Percentiles rank a stretch among this genome's conserved stretches.
Conservation (phyloP, 306 rosid species). For the Castanea crenata region DNA sequence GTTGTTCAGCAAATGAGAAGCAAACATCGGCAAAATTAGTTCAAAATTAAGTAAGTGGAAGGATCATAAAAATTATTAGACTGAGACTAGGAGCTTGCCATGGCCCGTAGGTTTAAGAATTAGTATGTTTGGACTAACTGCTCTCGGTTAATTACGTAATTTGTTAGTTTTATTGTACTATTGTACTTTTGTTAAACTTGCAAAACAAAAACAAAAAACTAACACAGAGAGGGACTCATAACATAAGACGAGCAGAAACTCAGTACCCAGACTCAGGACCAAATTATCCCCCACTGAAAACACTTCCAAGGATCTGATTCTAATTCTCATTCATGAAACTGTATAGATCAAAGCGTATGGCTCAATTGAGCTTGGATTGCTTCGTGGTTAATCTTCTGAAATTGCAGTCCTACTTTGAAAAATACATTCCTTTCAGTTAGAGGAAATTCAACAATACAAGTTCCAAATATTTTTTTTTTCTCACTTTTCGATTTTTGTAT, state of each 20-base stretch:
- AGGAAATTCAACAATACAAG: conserved; percentile 28
- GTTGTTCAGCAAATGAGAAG: too few relatives aligned
- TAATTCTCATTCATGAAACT: not conserved
- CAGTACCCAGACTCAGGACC: too few relatives aligned
- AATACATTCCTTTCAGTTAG: conserved; percentile 21
- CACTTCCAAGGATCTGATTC: too few relatives aligned
- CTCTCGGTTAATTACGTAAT: too few relatives aligned
- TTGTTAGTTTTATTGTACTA: too few relatives aligned
- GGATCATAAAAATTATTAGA: not conserved
- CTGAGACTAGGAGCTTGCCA: not conserved
- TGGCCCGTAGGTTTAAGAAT: not conserved
- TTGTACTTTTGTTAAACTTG: too few relatives aligned
- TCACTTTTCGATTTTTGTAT: conserved; percentile 43
- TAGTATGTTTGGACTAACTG: too few relatives aligned
- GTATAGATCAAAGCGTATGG: not conserved
- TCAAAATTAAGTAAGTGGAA: not conserved
- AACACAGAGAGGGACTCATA: too few relatives aligned
- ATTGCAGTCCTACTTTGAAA: conserved; percentile 16
- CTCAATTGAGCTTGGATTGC: conserved; percentile 16
- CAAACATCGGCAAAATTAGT: conserved; percentile 10
- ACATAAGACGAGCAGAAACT: too few relatives aligned
- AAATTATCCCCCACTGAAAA: too few relatives aligned
- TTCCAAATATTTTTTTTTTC: not conserved
- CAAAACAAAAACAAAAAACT: too few relatives aligned
- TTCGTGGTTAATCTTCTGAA: conserved; percentile 3